Base-by-base conservation (phyloP, 495 filamentous ascomycete species). In the Neurospora tetraspora region DNA sequence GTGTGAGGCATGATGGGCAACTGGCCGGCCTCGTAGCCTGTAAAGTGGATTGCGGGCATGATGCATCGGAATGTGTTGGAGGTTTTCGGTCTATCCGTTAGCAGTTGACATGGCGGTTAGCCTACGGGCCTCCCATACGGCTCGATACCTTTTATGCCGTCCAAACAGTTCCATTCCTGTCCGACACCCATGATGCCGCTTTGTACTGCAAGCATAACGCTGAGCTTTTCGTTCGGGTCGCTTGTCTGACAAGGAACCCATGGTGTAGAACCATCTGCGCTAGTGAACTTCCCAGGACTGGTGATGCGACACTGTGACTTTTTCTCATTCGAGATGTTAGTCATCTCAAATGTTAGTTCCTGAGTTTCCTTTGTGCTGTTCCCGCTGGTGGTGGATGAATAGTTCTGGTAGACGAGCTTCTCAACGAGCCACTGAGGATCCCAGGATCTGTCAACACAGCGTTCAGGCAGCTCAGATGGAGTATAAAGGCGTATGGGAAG, bases 1-100 rank as follows among this genome's bases (percentile, higher is more conserved):
- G 77, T 82, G 34, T 92, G 90, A 73, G 88, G 86, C 61, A 85
- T 78, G 36, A 69, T 69, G 7, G 77, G 80, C 16, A 77, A 73
- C 0, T 75, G 85, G 12, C 23, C 53, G 82, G 80, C 68, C 18
- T 71, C 65, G 31, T 80, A 80, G 0, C 77, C 78, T 34, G 77
- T 74, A 8, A 77, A 70, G 4, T 71, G 45, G 34, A 68, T 45
- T 0, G 70, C 2, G 4, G 70, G 37, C 9, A 78, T 72, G 12
- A 61, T 71, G 45, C 75, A 78, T 70, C 72, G 73, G 69, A 72
- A 74, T 2, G 23, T 31, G 23, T 68, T 23, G 47, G 70, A 40
- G 23, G 5, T 12, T 16, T 68, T 70, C 10, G n/a, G n/a, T 34
- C 23, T 61, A 14, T 16, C 34, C 18, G 43, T 37, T 36, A 73